A percentile compares a stretch with the other conserved stretches of the same genome.
Evolutionary conservation across 129 eudicot species (phyloP).

Genomic region (Centaurea solstitialis): DNA sequence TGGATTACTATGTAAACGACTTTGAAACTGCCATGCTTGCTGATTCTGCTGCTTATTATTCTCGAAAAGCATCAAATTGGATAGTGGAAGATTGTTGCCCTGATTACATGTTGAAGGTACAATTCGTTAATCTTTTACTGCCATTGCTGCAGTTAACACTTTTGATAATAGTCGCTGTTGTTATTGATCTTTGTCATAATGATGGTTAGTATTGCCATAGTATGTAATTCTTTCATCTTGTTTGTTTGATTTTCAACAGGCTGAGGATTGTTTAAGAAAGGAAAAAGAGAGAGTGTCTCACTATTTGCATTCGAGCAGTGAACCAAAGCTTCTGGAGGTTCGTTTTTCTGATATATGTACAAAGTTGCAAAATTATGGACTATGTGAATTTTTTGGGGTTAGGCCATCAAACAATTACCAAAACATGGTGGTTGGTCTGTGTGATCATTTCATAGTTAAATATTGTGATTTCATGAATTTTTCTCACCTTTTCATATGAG

Average conservation of each 20-base stretch:
- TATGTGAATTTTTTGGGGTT: conserved; percentile 3
- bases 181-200: not conserved
- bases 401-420: not conserved
- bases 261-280: conserved; percentile 80
- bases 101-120: conserved; percentile 85
- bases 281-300: conserved; percentile 83
- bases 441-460: not conserved
- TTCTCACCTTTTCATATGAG: not conserved
- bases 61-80: conserved; percentile 90
- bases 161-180: not conserved
- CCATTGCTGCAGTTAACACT: not conserved
- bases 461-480: not conserved
- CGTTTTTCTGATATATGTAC: conserved; percentile 16
- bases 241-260: conserved; percentile 37
- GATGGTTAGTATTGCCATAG: not conserved
- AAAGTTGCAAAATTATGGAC: not conserved
- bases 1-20: conserved; percentile 63
- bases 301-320: conserved; percentile 82
- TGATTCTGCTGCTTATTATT: conserved; percentile 73
- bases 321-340: conserved; percentile 85
- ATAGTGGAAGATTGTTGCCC: conserved; percentile 87
- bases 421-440: not conserved
- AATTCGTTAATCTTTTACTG: not conserved
- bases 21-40: conserved; percentile 64
- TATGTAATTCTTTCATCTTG: conserved; percentile 2